Evolutionary conservation across 495 filamentous ascomycete species (phyloP).

Genomic region (Xylaria bambusicola): DNA sequence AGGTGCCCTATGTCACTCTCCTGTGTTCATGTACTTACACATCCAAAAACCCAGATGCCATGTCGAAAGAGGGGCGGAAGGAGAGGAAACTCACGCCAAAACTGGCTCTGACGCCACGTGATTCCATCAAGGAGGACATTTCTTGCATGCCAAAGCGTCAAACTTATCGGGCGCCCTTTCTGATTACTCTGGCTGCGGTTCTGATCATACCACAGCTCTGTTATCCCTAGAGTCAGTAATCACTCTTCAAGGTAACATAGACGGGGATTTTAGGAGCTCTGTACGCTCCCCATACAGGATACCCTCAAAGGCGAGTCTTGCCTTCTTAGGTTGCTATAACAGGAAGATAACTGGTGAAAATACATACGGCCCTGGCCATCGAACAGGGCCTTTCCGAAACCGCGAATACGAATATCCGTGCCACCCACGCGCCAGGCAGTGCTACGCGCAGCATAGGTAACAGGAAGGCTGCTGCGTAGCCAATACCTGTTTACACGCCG

Average conservation of each 20-base stretch:
- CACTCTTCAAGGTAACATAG: too few species aligned
- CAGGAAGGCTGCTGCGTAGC: constrained; percentile 36
- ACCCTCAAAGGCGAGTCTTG: too few species aligned
- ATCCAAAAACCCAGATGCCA: neutral
- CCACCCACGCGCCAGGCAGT: constrained; percentile 47
- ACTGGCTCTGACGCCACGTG: constrained; percentile 43
- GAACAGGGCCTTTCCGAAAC: constrained; percentile 43
- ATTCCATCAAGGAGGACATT: constrained; percentile 46
- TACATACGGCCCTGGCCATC: constrained; percentile 47
- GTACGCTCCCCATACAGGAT: too few species aligned
- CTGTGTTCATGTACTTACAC: neutral
- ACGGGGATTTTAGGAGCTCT: too few species aligned
- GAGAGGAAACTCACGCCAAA: constrained; percentile 38
- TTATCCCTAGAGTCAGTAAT: too few species aligned
- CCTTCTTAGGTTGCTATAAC: too few species aligned
- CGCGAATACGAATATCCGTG: constrained; percentile 37
- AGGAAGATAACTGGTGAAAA: too few species aligned
- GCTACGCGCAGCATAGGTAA: constrained; percentile 40
- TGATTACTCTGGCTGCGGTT: constrained; percentile 37
- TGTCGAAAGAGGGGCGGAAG: neutral
- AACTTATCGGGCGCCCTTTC: constrained; percentile 41
- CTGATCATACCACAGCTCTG: constrained; percentile 47
- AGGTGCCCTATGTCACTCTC: neutral
- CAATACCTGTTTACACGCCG: too few species aligned
- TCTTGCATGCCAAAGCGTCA: constrained; percentile 34